Evolutionary conservation across 257 asterid species (phyloP).

Genomic region (Salvia splendens): DNA sequence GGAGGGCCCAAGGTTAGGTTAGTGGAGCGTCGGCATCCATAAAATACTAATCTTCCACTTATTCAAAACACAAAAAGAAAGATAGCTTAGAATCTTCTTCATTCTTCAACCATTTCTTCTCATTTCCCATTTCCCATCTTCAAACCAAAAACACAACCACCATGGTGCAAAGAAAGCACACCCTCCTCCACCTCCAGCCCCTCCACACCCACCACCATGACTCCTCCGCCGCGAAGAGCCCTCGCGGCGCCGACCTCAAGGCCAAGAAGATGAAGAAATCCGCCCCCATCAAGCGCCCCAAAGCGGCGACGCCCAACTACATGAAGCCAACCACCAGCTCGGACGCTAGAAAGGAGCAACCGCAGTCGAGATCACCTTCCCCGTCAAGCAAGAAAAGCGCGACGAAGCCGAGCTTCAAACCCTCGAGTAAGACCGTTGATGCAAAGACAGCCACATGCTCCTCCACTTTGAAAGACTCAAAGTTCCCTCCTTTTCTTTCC

Average conservation of each 20-base stretch:
- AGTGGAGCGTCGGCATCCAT: conserved; percentile 58
- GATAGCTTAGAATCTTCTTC: conserved; percentile 45
- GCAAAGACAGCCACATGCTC: conserved; percentile 70
- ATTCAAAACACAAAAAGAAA: conserved; percentile 34
- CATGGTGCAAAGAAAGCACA: conserved; percentile 82
- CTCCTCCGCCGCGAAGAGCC: conserved; percentile 29
- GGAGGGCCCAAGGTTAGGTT: conserved; percentile 33
- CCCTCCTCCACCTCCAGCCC: conserved; percentile 42
- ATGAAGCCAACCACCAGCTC: conserved; percentile 89
- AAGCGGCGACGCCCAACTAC: conserved; percentile 56
- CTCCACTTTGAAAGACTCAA: conserved; percentile 69
- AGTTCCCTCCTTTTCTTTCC: conserved; percentile 66
- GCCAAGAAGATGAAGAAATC: conserved; percentile 78
- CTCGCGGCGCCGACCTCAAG: conserved; percentile 51
- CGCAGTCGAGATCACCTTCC: conserved; percentile 25
- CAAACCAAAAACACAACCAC: conserved; percentile 10
- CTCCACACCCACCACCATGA: conserved; percentile 45
- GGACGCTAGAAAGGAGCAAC: conserved; percentile 69
- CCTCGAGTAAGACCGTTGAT: conserved; percentile 44
- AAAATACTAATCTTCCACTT: conserved; percentile 37
- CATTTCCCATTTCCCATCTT: conserved; percentile 11
- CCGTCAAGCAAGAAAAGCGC: conserved; percentile 21
- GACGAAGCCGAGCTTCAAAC: conserved; percentile 66
- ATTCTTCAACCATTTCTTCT: conserved; percentile 30
- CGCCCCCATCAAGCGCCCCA: conserved; percentile 44